A percentile compares a stretch with the other conserved stretches of the same genome.
These are phyloP conservation scores for Curvularia hawaiiensis DNA, from an alignment of 2,329 filamentous ascomycete species.

Conservation along the genomic window DNA sequence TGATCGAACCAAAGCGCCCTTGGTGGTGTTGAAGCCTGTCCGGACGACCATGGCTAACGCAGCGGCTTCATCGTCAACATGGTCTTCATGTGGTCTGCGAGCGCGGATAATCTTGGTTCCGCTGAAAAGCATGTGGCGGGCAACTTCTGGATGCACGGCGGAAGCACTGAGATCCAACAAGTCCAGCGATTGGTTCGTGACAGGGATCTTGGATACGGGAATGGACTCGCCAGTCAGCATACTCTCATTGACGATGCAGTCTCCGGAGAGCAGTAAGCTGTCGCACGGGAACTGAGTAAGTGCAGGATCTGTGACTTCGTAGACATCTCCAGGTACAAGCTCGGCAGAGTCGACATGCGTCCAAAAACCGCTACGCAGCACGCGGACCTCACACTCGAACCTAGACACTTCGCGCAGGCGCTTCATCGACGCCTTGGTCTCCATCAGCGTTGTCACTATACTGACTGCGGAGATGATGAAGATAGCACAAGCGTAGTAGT, in stretches of 20 bases:
- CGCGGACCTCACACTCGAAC: constrained; percentile 94
- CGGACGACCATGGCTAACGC: constrained; percentile 90
- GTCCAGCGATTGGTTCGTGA: constrained; percentile 78
- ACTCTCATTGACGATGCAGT: constrained; percentile 98
- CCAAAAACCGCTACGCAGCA: constrained; percentile 95
- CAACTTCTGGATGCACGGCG: constrained; percentile 80
- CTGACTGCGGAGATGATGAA: constrained; percentile 93
- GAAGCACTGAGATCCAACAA: constrained; percentile 79
- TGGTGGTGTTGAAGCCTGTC: constrained; percentile 97
- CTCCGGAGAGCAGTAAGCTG: constrained; percentile 86
- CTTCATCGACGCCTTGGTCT: constrained; percentile 91
- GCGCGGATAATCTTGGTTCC: constrained; percentile 96
- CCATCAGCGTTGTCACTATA: constrained; percentile 85
- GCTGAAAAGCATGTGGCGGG: constrained; percentile 89
- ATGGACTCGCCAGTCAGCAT: constrained; percentile 98
- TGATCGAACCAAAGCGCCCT: constrained; percentile 90
- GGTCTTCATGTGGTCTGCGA: constrained; percentile 82
- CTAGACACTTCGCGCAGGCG: constrained; percentile 88
- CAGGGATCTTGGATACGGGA: constrained; percentile 89
- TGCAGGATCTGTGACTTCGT: constrained; percentile 93
- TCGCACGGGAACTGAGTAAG: constrained; percentile 89
- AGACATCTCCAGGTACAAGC: constrained; percentile 92
- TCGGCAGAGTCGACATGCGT: constrained; percentile 84
- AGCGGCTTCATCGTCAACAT: constrained; percentile 85
- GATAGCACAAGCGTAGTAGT: constrained; percentile 95